phyloP scores from a whole-genome alignment of 2,329 filamentous ascomycete species.

The Xylaria polymorpha region DNA sequence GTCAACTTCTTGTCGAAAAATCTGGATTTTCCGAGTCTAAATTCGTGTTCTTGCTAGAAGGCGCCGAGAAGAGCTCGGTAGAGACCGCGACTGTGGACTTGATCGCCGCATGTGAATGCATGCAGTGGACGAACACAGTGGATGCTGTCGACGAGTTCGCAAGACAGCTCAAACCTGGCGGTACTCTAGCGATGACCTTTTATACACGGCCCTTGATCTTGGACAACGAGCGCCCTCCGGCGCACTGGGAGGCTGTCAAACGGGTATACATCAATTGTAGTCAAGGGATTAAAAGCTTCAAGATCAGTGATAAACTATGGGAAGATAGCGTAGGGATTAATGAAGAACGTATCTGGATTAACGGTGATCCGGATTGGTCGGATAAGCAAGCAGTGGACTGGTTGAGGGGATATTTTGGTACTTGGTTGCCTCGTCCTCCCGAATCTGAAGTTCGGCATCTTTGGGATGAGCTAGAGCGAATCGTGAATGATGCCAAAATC shows the following conservation, averaged over 20 bases:
- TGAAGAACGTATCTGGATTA: slow-evolving; percentile 38
- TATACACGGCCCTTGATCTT: slow-evolving; percentile 39
- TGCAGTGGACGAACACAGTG: slow-evolving; percentile 43
- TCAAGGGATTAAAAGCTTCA: slow-evolving; percentile 28
- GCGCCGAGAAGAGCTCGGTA: slow-evolving; percentile 44
- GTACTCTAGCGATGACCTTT: slow-evolving; percentile 43
- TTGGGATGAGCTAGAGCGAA: slow-evolving; percentile 39
- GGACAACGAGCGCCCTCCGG: slow-evolving; percentile 32
- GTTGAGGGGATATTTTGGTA: slow-evolving; percentile 37
- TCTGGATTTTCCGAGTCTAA: slow-evolving; percentile 34
- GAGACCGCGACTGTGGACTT: slow-evolving; percentile 40
- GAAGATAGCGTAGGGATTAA: slow-evolving; percentile 25
- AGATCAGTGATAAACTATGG: slow-evolving; percentile 20
- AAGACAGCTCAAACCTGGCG: slow-evolving; percentile 43
- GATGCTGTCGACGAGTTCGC: slow-evolving; percentile 42
- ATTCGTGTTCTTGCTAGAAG: slow-evolving; percentile 46
- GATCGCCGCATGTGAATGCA: slow-evolving; percentile 45
- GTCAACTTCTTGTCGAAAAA: slow-evolving; percentile 39
- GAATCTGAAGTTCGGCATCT: slow-evolving; percentile 31
- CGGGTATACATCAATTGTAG: slow-evolving; percentile 42
- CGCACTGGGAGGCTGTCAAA: slow-evolving; percentile 35
- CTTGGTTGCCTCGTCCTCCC: slow-evolving; percentile 34
- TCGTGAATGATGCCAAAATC: slow-evolving; percentile 31
- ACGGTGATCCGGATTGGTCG: slow-evolving; percentile 40
- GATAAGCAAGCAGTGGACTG: slow-evolving; percentile 34